A percentile compares a stretch with the other conserved stretches of the same genome.
These are phyloP conservation scores for Moniliella sp. DNA, from an alignment of 1,284 basidiomycete species.

Conservation along the genomic window DNA sequence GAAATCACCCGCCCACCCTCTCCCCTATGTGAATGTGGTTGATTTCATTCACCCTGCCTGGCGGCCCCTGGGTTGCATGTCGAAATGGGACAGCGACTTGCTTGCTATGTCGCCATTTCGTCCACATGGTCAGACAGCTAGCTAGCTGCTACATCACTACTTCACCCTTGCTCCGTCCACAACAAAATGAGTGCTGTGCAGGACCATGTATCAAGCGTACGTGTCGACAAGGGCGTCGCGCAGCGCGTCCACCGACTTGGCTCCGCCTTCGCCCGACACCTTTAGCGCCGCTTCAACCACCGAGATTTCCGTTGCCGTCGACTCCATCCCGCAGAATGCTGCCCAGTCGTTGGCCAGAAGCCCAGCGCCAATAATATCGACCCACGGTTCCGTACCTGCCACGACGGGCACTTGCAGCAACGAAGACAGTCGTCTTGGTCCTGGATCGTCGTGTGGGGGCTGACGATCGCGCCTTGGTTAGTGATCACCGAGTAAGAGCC, in stretches of 20 bases:
- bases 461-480: conserved; percentile 88
- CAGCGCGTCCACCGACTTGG: conserved; percentile 23
- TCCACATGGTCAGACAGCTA: no score
- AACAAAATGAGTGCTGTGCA: no score
- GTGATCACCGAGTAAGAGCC: conserved; percentile 83
- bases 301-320: conserved; percentile 89
- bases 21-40: no score
- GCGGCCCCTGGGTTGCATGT: no score
- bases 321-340: conserved; percentile 46
- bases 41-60: no score
- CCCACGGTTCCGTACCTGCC: conserved; percentile 86
- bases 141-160: no score
- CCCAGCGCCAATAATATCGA: conserved; percentile 90
- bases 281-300: conserved; percentile 91
- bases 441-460: conserved; percentile 84
- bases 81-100: no score
- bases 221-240: conserved; percentile 30
- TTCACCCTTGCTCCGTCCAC: no score
- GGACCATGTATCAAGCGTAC: conserved; percentile 27
- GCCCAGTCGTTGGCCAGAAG: conserved; percentile 97
- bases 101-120: no score
- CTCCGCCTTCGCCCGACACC: conserved; percentile 11
- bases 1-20: no score
- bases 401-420: conserved; percentile 84
- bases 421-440: conserved; percentile 93